Evolutionary conservation across 1,284 basidiomycete species (phyloP).

Genomic region (Boletus mariae): DNA sequence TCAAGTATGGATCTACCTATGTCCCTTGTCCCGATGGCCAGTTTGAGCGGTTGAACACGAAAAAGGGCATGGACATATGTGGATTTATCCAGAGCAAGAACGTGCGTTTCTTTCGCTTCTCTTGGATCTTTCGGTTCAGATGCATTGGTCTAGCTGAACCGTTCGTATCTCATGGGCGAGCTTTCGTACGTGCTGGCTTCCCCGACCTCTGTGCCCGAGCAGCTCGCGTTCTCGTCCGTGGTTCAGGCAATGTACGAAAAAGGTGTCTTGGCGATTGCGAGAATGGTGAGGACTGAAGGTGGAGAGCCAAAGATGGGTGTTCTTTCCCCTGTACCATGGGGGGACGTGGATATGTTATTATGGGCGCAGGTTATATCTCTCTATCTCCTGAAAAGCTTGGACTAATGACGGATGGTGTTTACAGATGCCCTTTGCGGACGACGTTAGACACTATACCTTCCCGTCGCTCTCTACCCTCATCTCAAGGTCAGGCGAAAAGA

Average conservation of each 20-base stretch:
- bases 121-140: background rate
- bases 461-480: constrained; percentile 75
- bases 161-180: constrained; percentile 83
- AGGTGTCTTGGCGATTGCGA: constrained; percentile 69
- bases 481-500: constrained; percentile 70
- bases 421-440: constrained; percentile 93
- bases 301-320: constrained; percentile 85
- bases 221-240: constrained; percentile 84
- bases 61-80: constrained; percentile 83
- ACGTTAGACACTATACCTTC: constrained; percentile 85
- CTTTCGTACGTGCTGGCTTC: constrained; percentile 86
- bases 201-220: constrained; percentile 61
- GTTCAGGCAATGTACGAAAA: constrained; percentile 76
- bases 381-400: background rate
- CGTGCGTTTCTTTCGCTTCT: constrained; percentile 39
- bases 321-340: constrained; percentile 58
- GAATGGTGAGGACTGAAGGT: constrained; percentile 74
- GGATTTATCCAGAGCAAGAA: constrained; percentile 73
- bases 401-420: constrained; percentile 1
- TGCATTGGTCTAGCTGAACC: constrained; percentile 55
- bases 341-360: constrained; percentile 73
- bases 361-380: constrained; percentile 67
- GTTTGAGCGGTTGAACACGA: constrained; percentile 68
- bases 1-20: constrained; percentile 90
- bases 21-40: constrained; percentile 80